phyloP scores from a whole-genome alignment of 768 basidiomycete species.

The Vararia minispora region DNA sequence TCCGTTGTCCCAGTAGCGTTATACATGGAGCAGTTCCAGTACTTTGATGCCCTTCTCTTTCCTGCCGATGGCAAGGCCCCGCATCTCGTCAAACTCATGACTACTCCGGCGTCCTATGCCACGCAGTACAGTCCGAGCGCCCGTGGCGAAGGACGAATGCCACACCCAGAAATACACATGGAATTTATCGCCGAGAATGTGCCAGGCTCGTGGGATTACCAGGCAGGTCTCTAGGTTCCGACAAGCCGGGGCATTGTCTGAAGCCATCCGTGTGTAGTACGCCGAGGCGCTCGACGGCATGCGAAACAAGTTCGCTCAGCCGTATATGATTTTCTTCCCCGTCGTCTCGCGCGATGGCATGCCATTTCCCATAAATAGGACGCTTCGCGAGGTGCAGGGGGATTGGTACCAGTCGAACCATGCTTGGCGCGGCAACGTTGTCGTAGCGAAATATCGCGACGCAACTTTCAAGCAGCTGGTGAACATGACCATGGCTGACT shows the following conservation, averaged over 20 bases:
- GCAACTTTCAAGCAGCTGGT: conserved; percentile 41
- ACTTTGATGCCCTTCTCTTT: conserved; percentile 66
- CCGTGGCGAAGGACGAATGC: conserved; percentile 49
- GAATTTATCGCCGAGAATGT: conserved; percentile 74
- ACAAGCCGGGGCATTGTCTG: too few species aligned
- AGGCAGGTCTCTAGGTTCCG: too few species aligned
- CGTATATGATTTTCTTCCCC: conserved; percentile 78
- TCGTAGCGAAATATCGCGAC: conserved; percentile 59
- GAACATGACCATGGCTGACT: conserved; percentile 74
- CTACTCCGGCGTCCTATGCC: conserved; percentile 34
- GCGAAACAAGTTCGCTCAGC: conserved; percentile 66
- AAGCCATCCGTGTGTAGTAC: conserved; percentile 36
- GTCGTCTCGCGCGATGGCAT: conserved; percentile 65
- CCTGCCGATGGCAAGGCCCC: conserved; percentile 73
- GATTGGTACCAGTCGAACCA: conserved; percentile 42
- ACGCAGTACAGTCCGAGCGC: conserved; percentile 19
- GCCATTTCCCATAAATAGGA: conserved; percentile 74
- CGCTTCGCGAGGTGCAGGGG: conserved; percentile 66
- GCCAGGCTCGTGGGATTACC: conserved; percentile 60
- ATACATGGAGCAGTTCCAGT: conserved; percentile 52
- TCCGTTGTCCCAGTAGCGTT: too few species aligned
- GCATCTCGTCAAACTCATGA: conserved; percentile 62
- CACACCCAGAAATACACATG: conserved; percentile 80
- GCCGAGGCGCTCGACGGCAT: conserved; percentile 71
- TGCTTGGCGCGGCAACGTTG: conserved; percentile 75